Conservation (phyloP, 352 stramenopile species). For the Globisporangium mamillatum region DNA sequence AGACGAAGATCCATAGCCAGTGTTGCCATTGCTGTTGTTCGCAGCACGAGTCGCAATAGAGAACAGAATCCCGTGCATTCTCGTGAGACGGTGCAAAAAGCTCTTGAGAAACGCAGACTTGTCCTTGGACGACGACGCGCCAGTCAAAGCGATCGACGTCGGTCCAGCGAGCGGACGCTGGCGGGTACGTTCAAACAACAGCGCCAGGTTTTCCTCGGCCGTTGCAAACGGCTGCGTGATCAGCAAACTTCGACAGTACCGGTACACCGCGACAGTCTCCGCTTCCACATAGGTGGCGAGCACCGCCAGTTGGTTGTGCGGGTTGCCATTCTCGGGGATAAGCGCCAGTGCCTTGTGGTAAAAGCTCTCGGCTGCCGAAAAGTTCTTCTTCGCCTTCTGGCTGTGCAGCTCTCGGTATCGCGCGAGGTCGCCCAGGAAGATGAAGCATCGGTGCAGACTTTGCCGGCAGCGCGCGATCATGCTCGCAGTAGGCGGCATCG, state of each 20-base stretch:
- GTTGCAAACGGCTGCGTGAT: conserved; percentile 85
- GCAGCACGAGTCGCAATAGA: conserved; percentile 33
- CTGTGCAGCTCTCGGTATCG: conserved; percentile 82
- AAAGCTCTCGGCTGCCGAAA: conserved; percentile 56
- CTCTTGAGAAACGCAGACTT: conserved; percentile 86
- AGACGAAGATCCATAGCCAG: conserved; percentile 8
- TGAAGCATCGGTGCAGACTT: conserved; percentile 78
- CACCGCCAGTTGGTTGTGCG: conserved; percentile 84
- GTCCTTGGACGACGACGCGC: conserved; percentile 56
- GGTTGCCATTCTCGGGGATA: conserved; percentile 78
- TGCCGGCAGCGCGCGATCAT: conserved; percentile 33
- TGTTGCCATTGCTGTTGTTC: conserved; percentile 6
- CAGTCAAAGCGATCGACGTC: conserved; percentile 26
- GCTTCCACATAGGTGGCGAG: conserved; percentile 85
- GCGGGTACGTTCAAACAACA: conserved; percentile 88
- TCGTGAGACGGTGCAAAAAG: conserved; percentile 81
- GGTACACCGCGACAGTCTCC: conserved; percentile 89
- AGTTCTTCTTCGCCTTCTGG: conserved; percentile 86
- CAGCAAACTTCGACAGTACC: conserved; percentile 86
- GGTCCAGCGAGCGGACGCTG: conserved; percentile 57
- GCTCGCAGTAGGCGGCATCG: conserved; percentile 13
- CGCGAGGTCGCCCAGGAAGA: conserved; percentile 79
- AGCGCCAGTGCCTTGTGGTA: conserved; percentile 72
- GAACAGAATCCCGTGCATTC: conserved; percentile 86
- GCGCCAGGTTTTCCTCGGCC: conserved; percentile 83